phyloP scores from a whole-genome alignment of 2,329 filamentous ascomycete genomes.

The Alternaria arborescens region DNA sequence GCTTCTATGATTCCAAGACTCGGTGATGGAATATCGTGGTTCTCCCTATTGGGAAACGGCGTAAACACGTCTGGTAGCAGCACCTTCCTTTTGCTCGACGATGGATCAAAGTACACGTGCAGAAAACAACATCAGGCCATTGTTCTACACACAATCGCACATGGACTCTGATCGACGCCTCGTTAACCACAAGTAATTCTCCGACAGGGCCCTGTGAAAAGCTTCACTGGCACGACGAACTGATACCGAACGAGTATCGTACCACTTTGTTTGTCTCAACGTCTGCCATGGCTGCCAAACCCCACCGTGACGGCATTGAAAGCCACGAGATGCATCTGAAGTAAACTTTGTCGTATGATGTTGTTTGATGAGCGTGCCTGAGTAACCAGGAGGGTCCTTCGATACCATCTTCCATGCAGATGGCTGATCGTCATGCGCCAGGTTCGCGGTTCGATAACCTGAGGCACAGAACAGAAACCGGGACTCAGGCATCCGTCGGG shows the following conservation, averaged over 20 bases:
- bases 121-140: constrained; percentile 46
- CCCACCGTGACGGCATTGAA: constrained; percentile 21
- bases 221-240: constrained; percentile 27
- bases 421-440: constrained; percentile 16
- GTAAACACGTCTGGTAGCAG: constrained; percentile 20
- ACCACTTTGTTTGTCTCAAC: constrained; percentile 45
- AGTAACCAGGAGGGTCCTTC: constrained; percentile 22
- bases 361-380: constrained; percentile 41
- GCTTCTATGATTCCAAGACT: neutral
- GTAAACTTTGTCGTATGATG: constrained; percentile 51
- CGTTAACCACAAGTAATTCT: constrained; percentile 8
- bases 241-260: constrained; percentile 42
- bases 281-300: constrained; percentile 25
- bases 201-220: constrained; percentile 20
- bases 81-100: neutral
- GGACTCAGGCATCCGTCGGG: constrained; percentile 47
- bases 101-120: constrained; percentile 8
- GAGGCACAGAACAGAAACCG: constrained; percentile 40
- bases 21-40: constrained; percentile 10
- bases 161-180: constrained; percentile 9
- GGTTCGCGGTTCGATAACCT: constrained; percentile 21
- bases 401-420: constrained; percentile 26
- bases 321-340: constrained; percentile 31
- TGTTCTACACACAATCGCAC: constrained; percentile 29
- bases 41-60: constrained; percentile 21